Evolutionary conservation across 768 basidiomycete genomes (phyloP), one percentile per base, ranked within the genome.

Genomic region (Gyrodon lividus): DNA sequence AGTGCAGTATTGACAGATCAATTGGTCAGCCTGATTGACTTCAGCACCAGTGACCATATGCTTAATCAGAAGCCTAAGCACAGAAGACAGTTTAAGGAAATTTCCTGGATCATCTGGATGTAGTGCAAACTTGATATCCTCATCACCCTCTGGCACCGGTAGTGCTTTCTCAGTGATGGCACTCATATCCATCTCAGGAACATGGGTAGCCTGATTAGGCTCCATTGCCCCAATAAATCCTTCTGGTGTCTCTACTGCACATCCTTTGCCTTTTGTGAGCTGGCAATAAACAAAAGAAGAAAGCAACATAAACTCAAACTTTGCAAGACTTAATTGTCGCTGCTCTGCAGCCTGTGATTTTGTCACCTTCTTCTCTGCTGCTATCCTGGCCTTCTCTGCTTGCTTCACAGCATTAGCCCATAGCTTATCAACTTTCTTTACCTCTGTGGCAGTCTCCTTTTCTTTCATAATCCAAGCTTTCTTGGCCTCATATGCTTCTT

Each of bases 71-170:
- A 66, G 44, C 1, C 46, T 40, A 1, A 67, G 31, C 0, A 59
- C 57, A 2, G 26, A 16, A 6, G 41, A 62, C 2, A 67, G 51
- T 44, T 62, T 65, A 13, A 62, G 50, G 35, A 67, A 64, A 34
- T 65, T 61, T 0, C 6, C 24, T 1, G 59, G 55, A 48, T 64
- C 59, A 13, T 57, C 52, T 2, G 59, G 57, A 24, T 61, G 54
- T 0, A 58, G 39, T 35, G 49, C 45, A 14, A 48, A 34, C 14
- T 52, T 38, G 33, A 26, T 12, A 8, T 55, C 46, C 1, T 49
- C 46, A 31, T 31, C 30, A 31, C 30, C 30, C 30, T 31, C 30
- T 12, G 30, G 30, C 12, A 12, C 30, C 30, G 30, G 30, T 31
- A 31, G 30, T 31, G 30, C 30, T 31, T 31, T 12, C 30, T 31